Evolutionary conservation across 2,329 filamentous ascomycete genomes (phyloP).

Genomic region (Calonectria crousiana): DNA sequence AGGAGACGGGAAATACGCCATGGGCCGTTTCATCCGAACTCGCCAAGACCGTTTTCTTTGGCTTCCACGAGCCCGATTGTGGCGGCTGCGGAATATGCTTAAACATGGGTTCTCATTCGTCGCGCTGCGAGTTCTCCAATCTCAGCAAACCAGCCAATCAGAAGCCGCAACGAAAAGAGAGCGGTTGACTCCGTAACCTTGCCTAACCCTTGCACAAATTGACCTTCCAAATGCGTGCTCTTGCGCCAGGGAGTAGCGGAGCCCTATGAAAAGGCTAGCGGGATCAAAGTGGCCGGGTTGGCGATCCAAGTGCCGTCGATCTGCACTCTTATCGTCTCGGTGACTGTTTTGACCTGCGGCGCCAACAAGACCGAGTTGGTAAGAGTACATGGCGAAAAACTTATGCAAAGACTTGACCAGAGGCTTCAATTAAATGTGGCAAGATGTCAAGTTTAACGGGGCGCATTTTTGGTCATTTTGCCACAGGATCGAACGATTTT

Average conservation of each 20-base stretch:
- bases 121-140: not conserved
- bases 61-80: not conserved
- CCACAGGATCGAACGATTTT: not conserved
- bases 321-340: not conserved
- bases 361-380: not conserved
- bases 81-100: not conserved
- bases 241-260: not conserved
- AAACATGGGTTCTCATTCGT: not conserved
- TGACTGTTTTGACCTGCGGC: not conserved
- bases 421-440: not conserved
- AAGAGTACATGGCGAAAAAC: not conserved
- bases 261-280: not conserved
- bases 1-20: not conserved
- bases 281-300: not conserved
- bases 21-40: not conserved
- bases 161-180: not conserved
- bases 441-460: not conserved
- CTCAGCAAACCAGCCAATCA: not conserved
- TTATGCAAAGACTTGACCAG: not conserved
- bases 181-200: not conserved
- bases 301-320: slow-evolving; percentile 6
- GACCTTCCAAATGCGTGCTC: not conserved
- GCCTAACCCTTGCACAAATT: not conserved
- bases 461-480: not conserved
- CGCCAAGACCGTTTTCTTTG: not conserved